Conservation (phyloP, 2,329 filamentous ascomycete species). For the Colletotrichum aenigma region DNA sequence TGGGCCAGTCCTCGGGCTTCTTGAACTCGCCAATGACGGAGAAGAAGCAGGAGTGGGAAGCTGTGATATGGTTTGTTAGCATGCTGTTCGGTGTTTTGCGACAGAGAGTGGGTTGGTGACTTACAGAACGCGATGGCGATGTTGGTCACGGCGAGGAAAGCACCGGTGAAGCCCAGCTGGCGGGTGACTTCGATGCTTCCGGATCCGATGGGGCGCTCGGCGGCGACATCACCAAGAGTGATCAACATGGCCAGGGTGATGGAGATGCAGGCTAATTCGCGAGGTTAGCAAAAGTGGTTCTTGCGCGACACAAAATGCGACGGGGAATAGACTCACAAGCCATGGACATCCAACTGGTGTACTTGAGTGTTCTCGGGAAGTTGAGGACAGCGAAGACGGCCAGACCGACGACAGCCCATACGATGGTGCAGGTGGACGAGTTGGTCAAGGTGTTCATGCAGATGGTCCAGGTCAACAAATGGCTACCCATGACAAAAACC, state of each 20-base stretch:
- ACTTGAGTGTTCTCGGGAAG: constrained; percentile 65
- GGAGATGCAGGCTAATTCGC: constrained; percentile 54
- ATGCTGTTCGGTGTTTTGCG: not conserved
- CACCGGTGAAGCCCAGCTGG: constrained; percentile 52
- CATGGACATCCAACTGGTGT: constrained; percentile 66
- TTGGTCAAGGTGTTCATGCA: constrained; percentile 68
- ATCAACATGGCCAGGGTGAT: constrained; percentile 67
- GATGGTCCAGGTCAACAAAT: constrained; percentile 71
- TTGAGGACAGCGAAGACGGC: constrained; percentile 62
- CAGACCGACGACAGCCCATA: constrained; percentile 65
- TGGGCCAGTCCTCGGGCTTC: constrained; percentile 63
- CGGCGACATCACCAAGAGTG: constrained; percentile 66
- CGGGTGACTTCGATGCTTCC: constrained; percentile 35
- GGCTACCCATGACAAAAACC: constrained; percentile 71
- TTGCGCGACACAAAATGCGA: not conserved
- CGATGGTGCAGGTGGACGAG: constrained; percentile 65
- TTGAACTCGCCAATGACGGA: constrained; percentile 68
- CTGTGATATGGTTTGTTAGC: constrained; percentile 5
- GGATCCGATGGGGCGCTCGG: constrained; percentile 41
- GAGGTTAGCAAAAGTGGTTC: not conserved
- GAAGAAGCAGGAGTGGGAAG: constrained; percentile 72
- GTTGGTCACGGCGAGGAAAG: constrained; percentile 63
- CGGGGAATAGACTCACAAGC: constrained; percentile 40
- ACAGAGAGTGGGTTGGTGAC: not conserved
- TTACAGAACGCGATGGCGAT: constrained; percentile 69